These are phyloP conservation scores for Aspergillus sparsus DNA, from an alignment of 495 filamentous ascomycete genomes.

Conservation along the genomic window DNA sequence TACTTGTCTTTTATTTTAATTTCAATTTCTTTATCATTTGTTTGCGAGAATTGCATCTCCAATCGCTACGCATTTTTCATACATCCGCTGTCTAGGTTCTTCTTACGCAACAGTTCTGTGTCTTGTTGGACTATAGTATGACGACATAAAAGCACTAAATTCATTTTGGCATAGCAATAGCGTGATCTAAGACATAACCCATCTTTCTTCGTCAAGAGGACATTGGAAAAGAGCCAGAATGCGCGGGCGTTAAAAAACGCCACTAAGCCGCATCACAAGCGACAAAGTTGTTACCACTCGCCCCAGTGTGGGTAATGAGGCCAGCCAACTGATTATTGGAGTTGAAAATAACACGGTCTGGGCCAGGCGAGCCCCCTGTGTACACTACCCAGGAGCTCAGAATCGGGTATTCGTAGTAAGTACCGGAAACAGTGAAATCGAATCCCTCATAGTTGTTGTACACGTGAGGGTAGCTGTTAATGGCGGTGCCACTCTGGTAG, in stretches of 20 bases:
- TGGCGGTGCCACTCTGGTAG: constrained; percentile 45
- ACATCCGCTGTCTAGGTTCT: too few relatives aligned
- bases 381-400: constrained; percentile 55
- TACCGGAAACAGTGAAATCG: constrained; percentile 59
- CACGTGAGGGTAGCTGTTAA: constrained; percentile 64
- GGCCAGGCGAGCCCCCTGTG: constrained; percentile 63
- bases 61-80: too few relatives aligned
- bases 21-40: too few relatives aligned
- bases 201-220: too few relatives aligned
- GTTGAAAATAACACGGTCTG: constrained; percentile 74
- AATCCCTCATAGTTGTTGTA: constrained; percentile 79
- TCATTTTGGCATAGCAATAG: too few relatives aligned
- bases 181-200: too few relatives aligned
- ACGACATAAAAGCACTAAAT: too few relatives aligned
- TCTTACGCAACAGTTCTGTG: too few relatives aligned
- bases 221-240: too few relatives aligned
- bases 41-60: too few relatives aligned
- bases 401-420: constrained; percentile 76
- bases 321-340: constrained; percentile 50
- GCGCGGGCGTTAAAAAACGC: not conserved
- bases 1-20: too few relatives aligned
- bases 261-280: constrained; percentile 42
- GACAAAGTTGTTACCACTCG: constrained; percentile 66
- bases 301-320: constrained; percentile 69
- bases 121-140: too few relatives aligned